Percentiles rank a stretch among this genome's conserved stretches.
Conservation (phyloP, 1,139 yeast species). For the Nakaseomyces uthaithaninus region DNA sequence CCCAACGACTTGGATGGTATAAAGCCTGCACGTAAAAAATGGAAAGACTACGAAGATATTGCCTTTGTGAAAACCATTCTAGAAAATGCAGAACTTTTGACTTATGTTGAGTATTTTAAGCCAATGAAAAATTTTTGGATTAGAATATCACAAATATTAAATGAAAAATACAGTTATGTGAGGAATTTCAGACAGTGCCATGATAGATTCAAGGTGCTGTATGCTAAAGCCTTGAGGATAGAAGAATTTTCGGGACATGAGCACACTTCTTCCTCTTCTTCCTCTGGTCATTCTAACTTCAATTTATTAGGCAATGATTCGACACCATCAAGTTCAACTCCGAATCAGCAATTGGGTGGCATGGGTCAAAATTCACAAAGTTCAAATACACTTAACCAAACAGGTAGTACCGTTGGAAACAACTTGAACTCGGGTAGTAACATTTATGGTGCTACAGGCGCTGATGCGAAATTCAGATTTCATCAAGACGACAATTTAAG, state of each 20-base stretch:
- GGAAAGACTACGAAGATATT: constrained; percentile 21
- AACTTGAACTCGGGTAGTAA: background rate
- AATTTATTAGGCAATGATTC: background rate
- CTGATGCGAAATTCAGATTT: background rate
- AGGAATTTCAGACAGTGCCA: constrained; percentile 25
- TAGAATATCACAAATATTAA: constrained; percentile 15
- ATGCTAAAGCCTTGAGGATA: constrained; percentile 15
- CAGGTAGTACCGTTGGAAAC: constrained; percentile 1
- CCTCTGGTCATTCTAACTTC: background rate
- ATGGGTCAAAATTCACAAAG: constrained; percentile 6
- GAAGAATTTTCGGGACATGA: constrained; percentile 4
- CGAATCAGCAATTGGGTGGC: background rate
- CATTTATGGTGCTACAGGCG: background rate
- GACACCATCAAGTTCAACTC: constrained; percentile 3
- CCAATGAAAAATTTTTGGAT: constrained; percentile 27
- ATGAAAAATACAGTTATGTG: constrained; percentile 13
- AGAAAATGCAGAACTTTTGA: constrained; percentile 17
- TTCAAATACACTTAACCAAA: constrained; percentile 3
- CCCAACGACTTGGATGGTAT: constrained; percentile 1
- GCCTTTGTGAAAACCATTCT: constrained; percentile 19
- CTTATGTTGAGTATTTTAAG: constrained; percentile 22
- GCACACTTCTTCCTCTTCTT: background rate
- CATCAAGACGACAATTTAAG: constrained; percentile 4
- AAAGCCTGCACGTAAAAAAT: constrained; percentile 18
- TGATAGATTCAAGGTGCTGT: constrained; percentile 23